Evolutionary conservation across 805 yeast genomes (phyloP).

Genomic region (Suhomyces xylopsoci): DNA sequence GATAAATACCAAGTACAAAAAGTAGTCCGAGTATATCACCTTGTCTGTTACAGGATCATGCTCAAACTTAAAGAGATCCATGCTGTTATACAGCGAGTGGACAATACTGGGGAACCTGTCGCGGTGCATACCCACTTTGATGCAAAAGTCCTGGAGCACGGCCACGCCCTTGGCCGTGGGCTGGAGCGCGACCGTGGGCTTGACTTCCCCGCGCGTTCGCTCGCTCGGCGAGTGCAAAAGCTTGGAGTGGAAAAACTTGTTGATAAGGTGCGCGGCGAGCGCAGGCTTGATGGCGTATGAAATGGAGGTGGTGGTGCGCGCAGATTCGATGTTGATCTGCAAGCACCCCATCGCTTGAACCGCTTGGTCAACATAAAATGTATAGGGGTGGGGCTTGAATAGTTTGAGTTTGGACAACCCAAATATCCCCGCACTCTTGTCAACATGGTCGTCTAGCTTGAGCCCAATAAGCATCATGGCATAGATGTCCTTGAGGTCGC

Average conservation of each 20-base stretch:
- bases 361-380: constrained; percentile 55
- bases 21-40: constrained; percentile 57
- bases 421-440: too few relatives aligned
- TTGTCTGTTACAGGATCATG: constrained; percentile 57
- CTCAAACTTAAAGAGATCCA: constrained; percentile 68
- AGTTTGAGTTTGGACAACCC: not conserved
- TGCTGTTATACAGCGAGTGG: constrained; percentile 59
- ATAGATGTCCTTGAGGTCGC: constrained; percentile 60
- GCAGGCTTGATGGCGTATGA: constrained; percentile 52
- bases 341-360: constrained; percentile 49
- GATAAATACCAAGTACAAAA: constrained; percentile 62
- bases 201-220: constrained; percentile 54
- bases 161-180: constrained; percentile 93
- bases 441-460: not conserved
- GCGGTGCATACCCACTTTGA: constrained; percentile 49
- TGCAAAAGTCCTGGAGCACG: constrained; percentile 58
- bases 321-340: constrained; percentile 45
- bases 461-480: constrained; percentile 47
- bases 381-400: constrained; percentile 42
- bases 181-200: constrained; percentile 50
- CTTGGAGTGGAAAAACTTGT: constrained; percentile 56
- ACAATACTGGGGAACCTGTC: constrained; percentile 45
- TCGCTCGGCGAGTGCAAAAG: constrained; percentile 74
- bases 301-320: constrained; percentile 51
- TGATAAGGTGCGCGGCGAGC: constrained; percentile 39